Base-by-base conservation (phyloP, 2,329 filamentous ascomycete genomes). In the Cadophora sp. region DNA sequence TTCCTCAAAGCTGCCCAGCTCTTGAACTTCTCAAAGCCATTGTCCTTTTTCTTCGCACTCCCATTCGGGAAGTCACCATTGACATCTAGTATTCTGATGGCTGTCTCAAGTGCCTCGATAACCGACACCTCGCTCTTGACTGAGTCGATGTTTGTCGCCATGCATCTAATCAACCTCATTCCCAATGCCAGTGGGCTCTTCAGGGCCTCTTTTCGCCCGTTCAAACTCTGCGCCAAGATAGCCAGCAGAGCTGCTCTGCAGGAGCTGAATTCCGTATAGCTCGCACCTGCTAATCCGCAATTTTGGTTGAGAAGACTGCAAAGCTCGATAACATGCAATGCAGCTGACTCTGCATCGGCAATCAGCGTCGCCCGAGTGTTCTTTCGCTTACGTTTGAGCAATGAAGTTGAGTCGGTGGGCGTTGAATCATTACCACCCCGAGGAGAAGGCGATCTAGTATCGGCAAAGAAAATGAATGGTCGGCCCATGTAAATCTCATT, bases 401-500 rank as follows among this genome's bases (percentile, higher is more conserved):
- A 37, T 37, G 34, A 37, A 37, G 34, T 37, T 37, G 34, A 37
- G 7, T 37, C 34, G 1, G 9, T 37, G 9, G 34, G 34, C 22
- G 46, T 50, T 7, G 46, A 5, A n/a, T 8, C 19, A 7, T 24
- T 7, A n/a, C 16, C 19, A n/a, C 16, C 16, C 19, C 22, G 2
- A 7, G 46, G 46, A 3, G 19, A n/a, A 24, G 46, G 46, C 19
- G 19, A n/a, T n/a, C 46, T 9, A n/a, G 46, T n/a, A 50, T 50
- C 46, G 19, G 19, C 31, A 24, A 40, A 19, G 16, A 61, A 43
- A 19, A 61, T 61, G 19, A 61, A 61, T 24, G 58, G 58, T 8
- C 58, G 58, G 22, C 58, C 58, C 31, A 61, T 46, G 37, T 43
- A 61, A 3, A 61, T 61, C 14, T 46, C 31, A 46, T 43, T 61